Conservation (phyloP, 2,329 filamentous ascomycete species). For the Magnaporthiopsis incrustans region DNA sequence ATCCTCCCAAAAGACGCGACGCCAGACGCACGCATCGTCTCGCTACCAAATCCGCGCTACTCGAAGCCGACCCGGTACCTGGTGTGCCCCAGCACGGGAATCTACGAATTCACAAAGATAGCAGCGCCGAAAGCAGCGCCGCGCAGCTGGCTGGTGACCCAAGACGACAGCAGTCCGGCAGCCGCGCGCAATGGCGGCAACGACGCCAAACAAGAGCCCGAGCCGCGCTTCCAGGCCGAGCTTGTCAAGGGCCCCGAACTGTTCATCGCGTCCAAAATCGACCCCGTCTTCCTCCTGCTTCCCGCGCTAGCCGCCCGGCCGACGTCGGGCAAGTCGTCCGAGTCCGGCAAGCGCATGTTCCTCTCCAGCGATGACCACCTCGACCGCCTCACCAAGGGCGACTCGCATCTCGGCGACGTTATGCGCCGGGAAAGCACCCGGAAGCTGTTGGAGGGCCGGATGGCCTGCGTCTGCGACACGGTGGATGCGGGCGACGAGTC, state of each 20-base stretch:
- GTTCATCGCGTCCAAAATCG: conserved; percentile 76
- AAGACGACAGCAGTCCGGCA: conserved; percentile 21
- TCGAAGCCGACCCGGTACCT: conserved; percentile 49
- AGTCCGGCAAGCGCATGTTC: conserved; percentile 53
- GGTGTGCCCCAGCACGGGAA: conserved; percentile 51
- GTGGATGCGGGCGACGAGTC: conserved; percentile 76
- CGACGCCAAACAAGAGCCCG: conserved; percentile 7
- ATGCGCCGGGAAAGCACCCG: conserved; percentile 38
- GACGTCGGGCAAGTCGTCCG: conserved; percentile 17
- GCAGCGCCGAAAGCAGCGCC: conserved; percentile 43
- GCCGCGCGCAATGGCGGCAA: conserved; percentile 10
- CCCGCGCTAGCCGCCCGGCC: conserved; percentile 53
- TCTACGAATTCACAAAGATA: conserved; percentile 58
- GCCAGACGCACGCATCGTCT: conserved; percentile 48
- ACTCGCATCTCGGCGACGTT: conserved; percentile 51
- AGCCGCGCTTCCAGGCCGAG: conserved; percentile 11
- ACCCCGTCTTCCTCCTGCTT: conserved; percentile 76
- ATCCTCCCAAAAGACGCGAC: conserved; percentile 50
- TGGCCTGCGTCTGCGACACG: conserved; percentile 68
- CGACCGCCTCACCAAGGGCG: conserved; percentile 47
- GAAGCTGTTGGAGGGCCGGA: conserved; percentile 51
- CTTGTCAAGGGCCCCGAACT: conserved; percentile 62
- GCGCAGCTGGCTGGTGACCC: conserved; percentile 51
- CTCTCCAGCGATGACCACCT: conserved; percentile 65
- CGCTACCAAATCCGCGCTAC: conserved; percentile 51